phyloP scores from a whole-genome alignment of 306 rosid species.

The Macrotyloma uniflorum region DNA sequence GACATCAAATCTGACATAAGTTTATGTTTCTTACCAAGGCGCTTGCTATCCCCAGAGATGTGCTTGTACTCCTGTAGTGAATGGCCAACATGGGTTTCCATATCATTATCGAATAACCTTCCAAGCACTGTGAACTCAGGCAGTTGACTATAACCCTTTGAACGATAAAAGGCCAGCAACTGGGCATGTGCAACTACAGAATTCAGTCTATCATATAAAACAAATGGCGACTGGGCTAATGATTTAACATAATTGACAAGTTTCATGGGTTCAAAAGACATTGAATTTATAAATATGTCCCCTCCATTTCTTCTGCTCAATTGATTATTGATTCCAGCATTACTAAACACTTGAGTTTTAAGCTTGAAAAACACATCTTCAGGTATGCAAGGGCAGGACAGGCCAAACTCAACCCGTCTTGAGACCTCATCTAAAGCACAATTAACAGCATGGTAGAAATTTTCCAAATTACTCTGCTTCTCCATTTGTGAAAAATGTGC shows the following conservation, averaged over 20 bases:
- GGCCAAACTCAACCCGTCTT: conserved; percentile 69
- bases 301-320: conserved; percentile 60
- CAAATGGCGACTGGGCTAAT: conserved; percentile 56
- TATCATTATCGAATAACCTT: conserved; percentile 52
- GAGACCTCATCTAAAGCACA: conserved; percentile 85
- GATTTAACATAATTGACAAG: conserved; percentile 59
- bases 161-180: conserved; percentile 56
- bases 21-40: conserved; percentile 43
- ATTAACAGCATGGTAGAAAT: conserved; percentile 62
- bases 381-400: conserved; percentile 74
- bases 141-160: conserved; percentile 67
- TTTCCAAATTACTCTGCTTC: conserved; percentile 58
- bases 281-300: conserved; percentile 45
- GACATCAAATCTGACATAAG: conserved; percentile 48
- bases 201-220: conserved; percentile 55
- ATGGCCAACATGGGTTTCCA: conserved; percentile 35
- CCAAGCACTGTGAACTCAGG: conserved; percentile 54
- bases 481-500: conserved; percentile 67
- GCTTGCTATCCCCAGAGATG: conserved; percentile 22
- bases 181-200: conserved; percentile 52
- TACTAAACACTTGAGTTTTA: conserved; percentile 54
- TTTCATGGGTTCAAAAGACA: conserved; percentile 63
- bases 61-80: conserved; percentile 42
- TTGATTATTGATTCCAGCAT: conserved; percentile 61
- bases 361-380: conserved; percentile 51